phyloP scores from a whole-genome alignment of 495 filamentous ascomycete genomes.

The Filosporella fistucella region DNA sequence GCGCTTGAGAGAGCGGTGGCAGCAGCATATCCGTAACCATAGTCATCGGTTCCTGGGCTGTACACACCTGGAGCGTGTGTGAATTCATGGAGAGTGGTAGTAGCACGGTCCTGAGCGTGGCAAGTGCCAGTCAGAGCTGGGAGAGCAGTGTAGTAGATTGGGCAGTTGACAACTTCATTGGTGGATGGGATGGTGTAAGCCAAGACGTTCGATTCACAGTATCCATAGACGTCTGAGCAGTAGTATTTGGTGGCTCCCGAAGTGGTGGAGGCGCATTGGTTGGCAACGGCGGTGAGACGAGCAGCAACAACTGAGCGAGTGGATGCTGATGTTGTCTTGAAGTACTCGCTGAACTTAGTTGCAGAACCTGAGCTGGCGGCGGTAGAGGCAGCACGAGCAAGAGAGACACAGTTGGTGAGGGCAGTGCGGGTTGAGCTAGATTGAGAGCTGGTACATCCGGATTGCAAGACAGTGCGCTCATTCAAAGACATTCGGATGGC shows the following conservation, averaged over 20 bases:
- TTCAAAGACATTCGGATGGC: conserved; percentile 40
- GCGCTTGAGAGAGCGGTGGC: conserved; percentile 34
- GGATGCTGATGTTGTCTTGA: conserved; percentile 46
- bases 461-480: conserved; percentile 45
- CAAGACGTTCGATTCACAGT: conserved; percentile 46
- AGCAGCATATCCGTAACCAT: conserved; percentile 52
- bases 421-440: conserved; percentile 7
- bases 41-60: conserved; percentile 46
- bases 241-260: conserved; percentile 42
- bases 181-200: conserved; percentile 51
- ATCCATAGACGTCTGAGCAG: conserved; percentile 45
- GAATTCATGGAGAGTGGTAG: conserved; percentile 57
- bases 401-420: conserved; percentile 35
- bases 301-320: conserved; percentile 44
- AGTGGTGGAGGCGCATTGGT: conserved; percentile 40
- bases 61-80: conserved; percentile 50
- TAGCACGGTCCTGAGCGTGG: conserved; percentile 55
- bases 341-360: conserved; percentile 54
- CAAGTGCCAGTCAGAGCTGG: conserved; percentile 38
- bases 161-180: conserved; percentile 52
- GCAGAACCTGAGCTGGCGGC: conserved; percentile 45
- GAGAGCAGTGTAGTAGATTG: conserved; percentile 48
- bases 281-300: conserved; percentile 45
- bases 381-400: conserved; percentile 48
- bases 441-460: conserved; percentile 42